Conservation (phyloP, 2,329 filamentous ascomycete genomes). For the Plenodomus tracheiphilus region DNA sequence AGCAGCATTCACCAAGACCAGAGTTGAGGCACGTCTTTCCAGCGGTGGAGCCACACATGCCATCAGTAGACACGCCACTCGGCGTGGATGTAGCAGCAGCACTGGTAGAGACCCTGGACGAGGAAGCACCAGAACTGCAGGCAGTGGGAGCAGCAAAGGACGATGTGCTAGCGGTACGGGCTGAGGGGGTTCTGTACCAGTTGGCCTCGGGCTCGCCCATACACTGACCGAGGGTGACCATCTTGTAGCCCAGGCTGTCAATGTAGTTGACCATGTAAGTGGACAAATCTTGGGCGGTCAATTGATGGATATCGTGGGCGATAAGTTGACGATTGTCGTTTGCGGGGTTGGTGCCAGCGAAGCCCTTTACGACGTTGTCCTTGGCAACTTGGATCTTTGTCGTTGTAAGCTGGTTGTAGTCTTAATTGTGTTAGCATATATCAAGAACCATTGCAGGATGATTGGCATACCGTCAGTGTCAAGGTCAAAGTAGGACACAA, state of each 20-base stretch:
- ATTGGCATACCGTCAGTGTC: conserved; percentile 52
- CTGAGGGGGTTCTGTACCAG: conserved; percentile 49
- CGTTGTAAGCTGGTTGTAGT: conserved; percentile 39
- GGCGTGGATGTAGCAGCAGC: conserved; percentile 7
- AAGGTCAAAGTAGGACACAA: conserved; percentile 63
- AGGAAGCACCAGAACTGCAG: conserved; percentile 20
- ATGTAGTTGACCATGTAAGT: conserved; percentile 47
- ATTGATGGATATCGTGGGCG: conserved; percentile 53
- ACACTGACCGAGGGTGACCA: conserved; percentile 53
- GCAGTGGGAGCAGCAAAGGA: conserved; percentile 9
- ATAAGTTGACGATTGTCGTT: conserved; percentile 54
- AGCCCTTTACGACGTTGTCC: conserved; percentile 46
- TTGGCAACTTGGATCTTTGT: conserved; percentile 40
- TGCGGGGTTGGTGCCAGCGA: conserved; percentile 33
- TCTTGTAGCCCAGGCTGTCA: conserved; percentile 43
- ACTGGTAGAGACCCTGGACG: conserved; percentile 6
- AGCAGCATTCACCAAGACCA: conserved; percentile 2
- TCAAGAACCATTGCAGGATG: background rate
- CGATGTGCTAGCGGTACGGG: conserved; percentile 13
- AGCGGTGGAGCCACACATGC: conserved; percentile 20
- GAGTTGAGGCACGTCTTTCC: conserved; percentile 23
- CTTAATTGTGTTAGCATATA: conserved; percentile 39
- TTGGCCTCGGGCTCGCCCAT: conserved; percentile 48
- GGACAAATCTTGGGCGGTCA: conserved; percentile 49
- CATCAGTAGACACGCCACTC: conserved; percentile 11